Conservation (phyloP, 73 alveolate species). For the Paramecium tetraurelia region DNA sequence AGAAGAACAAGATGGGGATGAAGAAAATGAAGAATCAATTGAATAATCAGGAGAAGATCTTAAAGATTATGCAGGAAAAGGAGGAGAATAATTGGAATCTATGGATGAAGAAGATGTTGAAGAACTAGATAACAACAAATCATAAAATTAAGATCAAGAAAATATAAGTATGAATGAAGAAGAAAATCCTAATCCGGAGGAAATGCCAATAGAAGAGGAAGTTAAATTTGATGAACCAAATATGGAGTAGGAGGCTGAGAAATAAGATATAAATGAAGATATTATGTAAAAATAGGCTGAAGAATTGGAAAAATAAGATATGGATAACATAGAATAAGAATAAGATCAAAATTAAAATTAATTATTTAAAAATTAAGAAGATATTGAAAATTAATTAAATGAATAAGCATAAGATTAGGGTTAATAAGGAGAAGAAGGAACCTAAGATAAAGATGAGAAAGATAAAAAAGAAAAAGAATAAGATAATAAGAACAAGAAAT, state of each 20-base stretch:
- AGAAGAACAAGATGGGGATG: slow-evolving; percentile 64
- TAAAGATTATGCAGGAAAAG: slow-evolving; percentile 53
- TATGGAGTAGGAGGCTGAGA: neutral
- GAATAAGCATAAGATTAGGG: slow-evolving; percentile 59
- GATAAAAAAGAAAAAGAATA: slow-evolving; percentile 18
- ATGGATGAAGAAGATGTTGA: slow-evolving; percentile 38
- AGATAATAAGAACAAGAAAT: slow-evolving; percentile 54
- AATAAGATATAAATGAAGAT: slow-evolving; percentile 47
- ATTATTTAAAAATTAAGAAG: neutral
- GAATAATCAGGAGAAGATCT: slow-evolving; percentile 60
- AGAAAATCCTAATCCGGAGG: slow-evolving; percentile 31
- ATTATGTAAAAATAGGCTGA: neutral
- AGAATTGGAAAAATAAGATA: slow-evolving; percentile 46
- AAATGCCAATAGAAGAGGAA: slow-evolving; percentile 55
- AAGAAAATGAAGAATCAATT: slow-evolving; percentile 64
- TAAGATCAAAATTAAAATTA: slow-evolving; percentile 37
- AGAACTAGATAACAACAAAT: neutral
- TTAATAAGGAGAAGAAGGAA: slow-evolving; percentile 63
- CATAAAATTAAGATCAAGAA: neutral
- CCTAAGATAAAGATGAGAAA: slow-evolving; percentile 64
- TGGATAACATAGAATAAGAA: slow-evolving; percentile 50
- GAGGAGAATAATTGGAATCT: slow-evolving; percentile 54
- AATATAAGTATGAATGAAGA: slow-evolving; percentile 38
- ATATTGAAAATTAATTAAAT: slow-evolving; percentile 6
- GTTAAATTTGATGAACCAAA: slow-evolving; percentile 60